Base-by-base conservation (phyloP, 495 filamentous ascomycete species). In the Astrothelium subdiscretum region DNA sequence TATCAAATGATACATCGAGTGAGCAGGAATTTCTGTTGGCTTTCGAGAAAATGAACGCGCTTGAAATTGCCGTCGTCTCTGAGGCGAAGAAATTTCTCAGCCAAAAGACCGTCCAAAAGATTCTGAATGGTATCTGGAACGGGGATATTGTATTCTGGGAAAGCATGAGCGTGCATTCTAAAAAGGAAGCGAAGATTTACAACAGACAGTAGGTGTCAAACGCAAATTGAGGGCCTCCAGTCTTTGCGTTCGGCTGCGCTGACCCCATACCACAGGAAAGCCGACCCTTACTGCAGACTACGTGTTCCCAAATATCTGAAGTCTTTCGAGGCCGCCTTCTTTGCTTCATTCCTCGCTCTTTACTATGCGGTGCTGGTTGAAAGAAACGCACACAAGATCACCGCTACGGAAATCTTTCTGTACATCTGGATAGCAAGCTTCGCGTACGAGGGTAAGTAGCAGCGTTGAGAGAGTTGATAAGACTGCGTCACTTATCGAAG, bases 81-180 rank as follows among this genome's bases (percentile, higher is more conserved):
- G 83, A 87, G 65, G 90, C 91, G 27, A 97, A 96, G 73, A 87
- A 87, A 32, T 97, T 96, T 66, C 80, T 96, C 15, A 89, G 89
- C 71, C 91, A 96, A 71, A 78, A 79, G 58, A 81, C 91, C 8
- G 87, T 97, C 32, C 92, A 97, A 68, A 87, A 86, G 65, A 87
- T 96, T 61, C 85, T 96, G 48, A 85, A 90, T 61, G 87, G 88
- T 48, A 91, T 96, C 60, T 96, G 92, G 92, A 63, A 61, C 52
- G 92, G 92, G 24, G 84, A 91, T 61, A 95, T 97, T 63, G 85
- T 91, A 20, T 96, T 96, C 70, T 97, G 92, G 91, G 87, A 95
- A 64, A 83, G 78, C 40, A 75, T 97, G 31, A 87, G 84, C 31
- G 83, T 90, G 20, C 77, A 89, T 67, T 85, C 89, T 0, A 83